These are phyloP conservation scores for Orbilia ellipsospora DNA, from an alignment of 2,329 filamentous ascomycete genomes.

Conservation along the genomic window DNA sequence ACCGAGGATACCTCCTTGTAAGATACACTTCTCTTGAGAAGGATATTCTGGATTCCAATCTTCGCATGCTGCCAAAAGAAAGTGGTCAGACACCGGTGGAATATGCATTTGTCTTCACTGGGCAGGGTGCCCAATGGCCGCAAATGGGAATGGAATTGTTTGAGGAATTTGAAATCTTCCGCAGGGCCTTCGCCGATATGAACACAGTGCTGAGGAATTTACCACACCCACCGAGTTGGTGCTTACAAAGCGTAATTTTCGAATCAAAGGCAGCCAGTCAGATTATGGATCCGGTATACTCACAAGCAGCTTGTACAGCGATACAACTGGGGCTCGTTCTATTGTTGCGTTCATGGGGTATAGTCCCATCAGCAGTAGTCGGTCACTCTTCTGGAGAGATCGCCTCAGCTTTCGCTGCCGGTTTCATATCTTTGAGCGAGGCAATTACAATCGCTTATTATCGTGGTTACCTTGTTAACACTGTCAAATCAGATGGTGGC, in stretches of 20 bases:
- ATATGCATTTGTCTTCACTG: slow-evolving; percentile 62
- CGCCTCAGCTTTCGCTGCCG: slow-evolving; percentile 64
- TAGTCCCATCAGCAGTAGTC: slow-evolving; percentile 62
- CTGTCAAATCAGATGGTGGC: slow-evolving; percentile 57
- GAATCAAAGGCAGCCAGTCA: slow-evolving; percentile 13
- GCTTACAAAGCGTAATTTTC: background rate
- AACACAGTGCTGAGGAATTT: slow-evolving; percentile 13
- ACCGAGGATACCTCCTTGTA: no score
- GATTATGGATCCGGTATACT: slow-evolving; percentile 62
- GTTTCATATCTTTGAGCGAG: slow-evolving; percentile 61
- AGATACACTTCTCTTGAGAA: no score
- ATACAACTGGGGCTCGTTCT: slow-evolving; percentile 67
- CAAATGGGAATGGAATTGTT: slow-evolving; percentile 63
- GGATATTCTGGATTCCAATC: no score
- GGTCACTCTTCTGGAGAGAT: slow-evolving; percentile 66
- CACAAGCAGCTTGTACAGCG: slow-evolving; percentile 68
- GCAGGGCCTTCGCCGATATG: slow-evolving; percentile 19
- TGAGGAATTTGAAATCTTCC: slow-evolving; percentile 23
- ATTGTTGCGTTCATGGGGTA: slow-evolving; percentile 60
- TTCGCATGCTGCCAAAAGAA: background rate
- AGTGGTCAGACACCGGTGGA: background rate
- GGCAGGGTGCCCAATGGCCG: slow-evolving; percentile 66
- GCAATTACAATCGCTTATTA: slow-evolving; percentile 64
- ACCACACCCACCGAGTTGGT: slow-evolving; percentile 57
- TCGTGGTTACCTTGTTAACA: slow-evolving; percentile 60